Evolutionary conservation across 1,139 yeast genomes (phyloP).

Genomic region (Blastobotrys petasosporus): DNA sequence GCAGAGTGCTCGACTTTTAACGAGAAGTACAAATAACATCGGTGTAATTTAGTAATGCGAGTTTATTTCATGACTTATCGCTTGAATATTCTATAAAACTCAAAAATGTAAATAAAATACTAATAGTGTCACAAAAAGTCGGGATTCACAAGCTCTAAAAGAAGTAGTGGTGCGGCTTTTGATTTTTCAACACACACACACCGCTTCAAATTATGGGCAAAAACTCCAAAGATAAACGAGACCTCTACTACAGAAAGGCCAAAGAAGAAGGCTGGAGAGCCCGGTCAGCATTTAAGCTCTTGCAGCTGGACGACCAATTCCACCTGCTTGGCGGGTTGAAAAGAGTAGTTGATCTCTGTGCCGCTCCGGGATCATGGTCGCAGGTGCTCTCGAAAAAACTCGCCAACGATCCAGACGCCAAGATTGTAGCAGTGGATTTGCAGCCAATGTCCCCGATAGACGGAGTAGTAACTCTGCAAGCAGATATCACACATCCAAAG

Average conservation of each 20-base stretch:
- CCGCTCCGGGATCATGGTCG: constrained; percentile 99
- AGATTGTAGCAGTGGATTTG: constrained; percentile 87
- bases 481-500: constrained; percentile 93
- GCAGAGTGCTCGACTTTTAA: too few species aligned
- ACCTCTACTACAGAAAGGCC: constrained; percentile 82
- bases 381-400: constrained; percentile 64
- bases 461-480: constrained; percentile 84
- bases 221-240: constrained; percentile 92
- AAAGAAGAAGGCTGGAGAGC: constrained; percentile 98
- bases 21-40: too few species aligned
- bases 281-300: constrained; percentile 85
- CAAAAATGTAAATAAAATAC: too few species aligned
- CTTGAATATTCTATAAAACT: too few species aligned
- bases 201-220: constrained; percentile 61
- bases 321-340: constrained; percentile 65
- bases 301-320: constrained; percentile 86
- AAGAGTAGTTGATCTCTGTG: constrained; percentile 93
- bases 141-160: too few species aligned
- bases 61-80: too few species aligned
- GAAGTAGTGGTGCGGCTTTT: too few species aligned
- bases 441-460: constrained; percentile 96
- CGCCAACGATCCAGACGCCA: constrained; percentile 37
- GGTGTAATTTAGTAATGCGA: too few species aligned
- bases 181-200: too few species aligned
- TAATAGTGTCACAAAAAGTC: too few species aligned